Conservation (phyloP, 768 basidiomycete species). For the Auriscalpium orientale region DNA sequence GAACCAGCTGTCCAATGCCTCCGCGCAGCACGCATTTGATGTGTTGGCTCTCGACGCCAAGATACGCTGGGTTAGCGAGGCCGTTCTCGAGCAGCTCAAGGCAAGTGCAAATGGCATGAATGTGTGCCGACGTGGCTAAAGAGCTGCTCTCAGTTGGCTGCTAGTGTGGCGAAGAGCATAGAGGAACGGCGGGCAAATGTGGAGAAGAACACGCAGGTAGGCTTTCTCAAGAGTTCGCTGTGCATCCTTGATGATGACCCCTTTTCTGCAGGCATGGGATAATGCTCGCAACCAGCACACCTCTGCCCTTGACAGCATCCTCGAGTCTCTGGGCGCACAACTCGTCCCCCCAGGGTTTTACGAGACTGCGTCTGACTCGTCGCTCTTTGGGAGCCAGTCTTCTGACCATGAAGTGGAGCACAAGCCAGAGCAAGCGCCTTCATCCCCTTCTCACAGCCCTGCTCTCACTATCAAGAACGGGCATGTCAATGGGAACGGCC, state of each 20-base stretch:
- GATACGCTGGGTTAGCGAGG: conserved; percentile 69
- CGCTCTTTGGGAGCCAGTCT: conserved; percentile 75
- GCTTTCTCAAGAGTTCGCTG: not conserved
- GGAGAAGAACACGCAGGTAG: conserved; percentile 54
- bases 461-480: conserved; percentile 31
- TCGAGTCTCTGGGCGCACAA: conserved; percentile 67
- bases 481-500: conserved; percentile 11
- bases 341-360: conserved; percentile 76
- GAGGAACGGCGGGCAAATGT: conserved; percentile 61
- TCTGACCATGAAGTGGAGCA: conserved; percentile 30
- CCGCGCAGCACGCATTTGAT: conserved; percentile 60
- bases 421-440: conserved; percentile 10
- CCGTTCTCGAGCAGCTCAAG: conserved; percentile 70
- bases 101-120: conserved; percentile 29
- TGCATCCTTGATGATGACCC: not conserved
- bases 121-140: not conserved
- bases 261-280: conserved; percentile 62
- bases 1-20: conserved; percentile 52
- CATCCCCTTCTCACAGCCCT: conserved; percentile 29
- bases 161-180: conserved; percentile 64
- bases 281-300: conserved; percentile 48
- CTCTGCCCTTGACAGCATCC: conserved; percentile 55
- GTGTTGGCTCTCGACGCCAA: conserved; percentile 75
- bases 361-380: conserved; percentile 54
- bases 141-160: conserved; percentile 46